A percentile compares a stretch with the other conserved stretches of the same genome.
phyloP scores from a whole-genome alignment of 305 asterid genomes.

The Striga hermonthica region DNA sequence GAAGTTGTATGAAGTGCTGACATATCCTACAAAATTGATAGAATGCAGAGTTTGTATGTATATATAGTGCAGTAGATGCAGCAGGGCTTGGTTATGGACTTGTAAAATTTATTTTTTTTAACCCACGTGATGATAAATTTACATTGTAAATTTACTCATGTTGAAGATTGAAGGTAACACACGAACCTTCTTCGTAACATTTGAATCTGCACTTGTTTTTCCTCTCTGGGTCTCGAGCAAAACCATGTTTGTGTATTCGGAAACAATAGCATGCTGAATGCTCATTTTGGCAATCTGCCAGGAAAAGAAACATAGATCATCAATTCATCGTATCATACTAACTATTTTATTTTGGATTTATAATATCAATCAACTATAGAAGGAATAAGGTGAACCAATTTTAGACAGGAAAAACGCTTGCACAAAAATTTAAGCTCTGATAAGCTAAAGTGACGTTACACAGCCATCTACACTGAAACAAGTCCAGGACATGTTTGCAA shows the following conservation, averaged over 20 bases:
- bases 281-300: constrained; percentile 77
- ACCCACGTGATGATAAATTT: constrained; percentile 2
- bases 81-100: too few relatives aligned
- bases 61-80: not conserved
- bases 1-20: too few relatives aligned
- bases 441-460: too few relatives aligned
- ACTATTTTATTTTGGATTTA: not conserved
- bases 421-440: not conserved
- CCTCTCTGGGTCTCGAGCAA: constrained; percentile 50
- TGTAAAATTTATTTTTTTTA: not conserved
- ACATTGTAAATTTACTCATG: constrained; percentile 7
- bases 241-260: constrained; percentile 70
- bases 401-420: not conserved
- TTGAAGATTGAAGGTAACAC: constrained; percentile 10
- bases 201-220: constrained; percentile 37
- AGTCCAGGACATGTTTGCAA: too few relatives aligned
- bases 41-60: not conserved
- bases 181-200: constrained; percentile 42
- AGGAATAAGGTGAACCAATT: constrained; percentile 8
- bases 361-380: not conserved
- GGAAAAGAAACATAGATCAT: constrained; percentile 22
- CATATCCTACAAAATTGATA: not conserved
- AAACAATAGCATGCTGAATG: constrained; percentile 42
- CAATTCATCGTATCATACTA: not conserved
- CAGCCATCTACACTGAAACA: too few relatives aligned